A percentile compares a stretch with the other conserved stretches of the same genome.
phyloP scores from a whole-genome alignment of 2,329 filamentous ascomycete genomes.

The Alternaria incomplexa region DNA sequence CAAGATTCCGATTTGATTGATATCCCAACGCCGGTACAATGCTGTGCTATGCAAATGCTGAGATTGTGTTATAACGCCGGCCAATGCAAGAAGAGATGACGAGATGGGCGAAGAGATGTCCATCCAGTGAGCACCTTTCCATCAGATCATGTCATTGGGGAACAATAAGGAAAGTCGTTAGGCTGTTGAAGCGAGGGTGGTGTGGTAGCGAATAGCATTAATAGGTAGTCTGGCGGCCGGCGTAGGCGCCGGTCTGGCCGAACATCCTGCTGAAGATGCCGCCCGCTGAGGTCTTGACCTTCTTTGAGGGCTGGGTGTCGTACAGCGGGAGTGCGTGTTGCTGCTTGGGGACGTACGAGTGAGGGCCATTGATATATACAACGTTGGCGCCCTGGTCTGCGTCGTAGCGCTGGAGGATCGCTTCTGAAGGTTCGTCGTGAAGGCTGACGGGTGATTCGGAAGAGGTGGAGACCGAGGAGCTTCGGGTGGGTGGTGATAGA shows the following conservation, averaged over 20 bases:
- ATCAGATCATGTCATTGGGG: slow-evolving; percentile 15
- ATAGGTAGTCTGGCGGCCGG: slow-evolving; percentile 37
- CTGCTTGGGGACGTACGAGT: slow-evolving; percentile 35
- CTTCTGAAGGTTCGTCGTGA: slow-evolving; percentile 40
- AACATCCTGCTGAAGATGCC: slow-evolving; percentile 50
- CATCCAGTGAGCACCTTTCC: slow-evolving; percentile 16
- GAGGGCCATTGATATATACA: slow-evolving; percentile 51
- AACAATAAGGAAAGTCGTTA: slow-evolving; percentile 21
- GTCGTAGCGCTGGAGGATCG: slow-evolving; percentile 51
- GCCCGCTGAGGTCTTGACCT: slow-evolving; percentile 44
- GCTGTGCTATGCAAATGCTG: slow-evolving; percentile 13
- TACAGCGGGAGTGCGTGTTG: slow-evolving; percentile 47
- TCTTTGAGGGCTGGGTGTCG: slow-evolving; percentile 50
- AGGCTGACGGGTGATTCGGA: slow-evolving; percentile 45
- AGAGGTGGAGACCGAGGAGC: slow-evolving; percentile 43
- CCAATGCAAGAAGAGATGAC: slow-evolving; percentile 7
- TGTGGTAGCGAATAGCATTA: slow-evolving; percentile 35
- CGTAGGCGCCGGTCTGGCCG: slow-evolving; percentile 34
- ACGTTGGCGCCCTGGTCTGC: slow-evolving; percentile 49
- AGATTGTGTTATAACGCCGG: slow-evolving; percentile 7
- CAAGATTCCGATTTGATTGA: slow-evolving; percentile 2
- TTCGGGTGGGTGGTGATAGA: slow-evolving; percentile 55
- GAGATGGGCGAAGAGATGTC: slow-evolving; percentile 15
- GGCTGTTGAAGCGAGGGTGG: slow-evolving; percentile 28
- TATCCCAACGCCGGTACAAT: slow-evolving; percentile 13